Evolutionary conservation across 371 early-diverging fungal genomes (phyloP).

Genomic region (Saksenaea vasiformis): DNA sequence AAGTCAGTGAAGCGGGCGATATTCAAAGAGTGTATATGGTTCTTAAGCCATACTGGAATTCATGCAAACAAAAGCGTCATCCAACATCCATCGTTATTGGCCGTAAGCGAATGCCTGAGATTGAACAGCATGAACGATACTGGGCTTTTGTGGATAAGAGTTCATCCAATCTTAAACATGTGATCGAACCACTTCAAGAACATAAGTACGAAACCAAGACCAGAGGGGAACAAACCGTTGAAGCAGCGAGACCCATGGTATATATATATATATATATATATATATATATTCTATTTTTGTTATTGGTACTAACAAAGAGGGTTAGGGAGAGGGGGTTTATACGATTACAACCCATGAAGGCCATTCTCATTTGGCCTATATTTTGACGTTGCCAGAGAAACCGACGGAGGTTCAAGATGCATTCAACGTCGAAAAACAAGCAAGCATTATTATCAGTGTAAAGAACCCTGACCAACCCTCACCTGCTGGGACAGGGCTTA

Average conservation of each 20-base stretch:
- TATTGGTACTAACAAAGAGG: no score
- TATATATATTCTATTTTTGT: background rate
- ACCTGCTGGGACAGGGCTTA: constrained; percentile 28
- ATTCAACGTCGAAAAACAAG: constrained; percentile 48
- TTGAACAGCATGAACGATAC: constrained; percentile 20
- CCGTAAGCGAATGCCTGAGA: constrained; percentile 27
- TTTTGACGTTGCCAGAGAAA: constrained; percentile 35
- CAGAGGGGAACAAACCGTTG: constrained; percentile 32
- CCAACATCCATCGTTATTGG: constrained; percentile 38
- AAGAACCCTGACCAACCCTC: constrained; percentile 38
- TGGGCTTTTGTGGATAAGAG: constrained; percentile 47
- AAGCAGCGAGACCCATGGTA: constrained; percentile 37
- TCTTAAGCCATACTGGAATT: constrained; percentile 38
- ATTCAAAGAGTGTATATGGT: constrained; percentile 44
- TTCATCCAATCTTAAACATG: constrained; percentile 23
- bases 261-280: background rate
- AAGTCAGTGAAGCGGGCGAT: constrained; percentile 23
- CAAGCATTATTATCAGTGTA: constrained; percentile 48
- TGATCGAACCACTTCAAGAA: constrained; percentile 28
- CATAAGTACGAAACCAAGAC: constrained; percentile 47
- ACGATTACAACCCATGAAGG: constrained; percentile 27
- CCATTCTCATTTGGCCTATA: constrained; percentile 41
- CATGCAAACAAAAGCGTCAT: constrained; percentile 13
- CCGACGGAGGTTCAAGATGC: constrained; percentile 45
- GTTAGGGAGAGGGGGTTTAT: constrained; percentile 35